Conservation (phyloP, 768 basidiomycete genomes). For the Leccinum longicurvipes region DNA sequence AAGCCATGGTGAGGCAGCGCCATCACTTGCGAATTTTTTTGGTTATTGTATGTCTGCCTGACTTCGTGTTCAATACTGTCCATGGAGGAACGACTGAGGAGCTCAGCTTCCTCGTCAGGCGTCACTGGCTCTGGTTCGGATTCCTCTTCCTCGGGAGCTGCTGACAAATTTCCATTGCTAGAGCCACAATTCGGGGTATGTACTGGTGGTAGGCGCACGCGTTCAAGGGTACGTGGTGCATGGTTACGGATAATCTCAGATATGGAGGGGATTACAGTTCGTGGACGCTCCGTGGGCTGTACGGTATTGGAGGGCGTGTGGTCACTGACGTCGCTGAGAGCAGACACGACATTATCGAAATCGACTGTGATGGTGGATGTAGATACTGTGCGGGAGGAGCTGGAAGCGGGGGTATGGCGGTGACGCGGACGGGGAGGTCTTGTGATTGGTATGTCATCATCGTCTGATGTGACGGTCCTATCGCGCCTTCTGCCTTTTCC, state of each 20-base stretch:
- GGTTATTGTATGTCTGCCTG: constrained; percentile 61
- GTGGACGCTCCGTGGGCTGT: constrained; percentile 32
- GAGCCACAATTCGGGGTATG: constrained; percentile 48
- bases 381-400: constrained; percentile 26
- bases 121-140: constrained; percentile 46
- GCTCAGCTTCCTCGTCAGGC: constrained; percentile 57
- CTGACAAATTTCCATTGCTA: constrained; percentile 42
- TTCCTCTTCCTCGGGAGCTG: constrained; percentile 52
- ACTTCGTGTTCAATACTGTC: constrained; percentile 88
- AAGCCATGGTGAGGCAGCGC: constrained; percentile 43
- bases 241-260: constrained; percentile 84
- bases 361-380: constrained; percentile 32
- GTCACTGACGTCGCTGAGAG: constrained; percentile 7
- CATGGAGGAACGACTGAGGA: constrained; percentile 77
- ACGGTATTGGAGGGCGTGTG: constrained; percentile 9
- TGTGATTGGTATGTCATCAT: constrained; percentile 39
- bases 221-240: constrained; percentile 54
- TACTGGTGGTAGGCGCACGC: constrained; percentile 43
- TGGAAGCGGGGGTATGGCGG: constrained; percentile 17
- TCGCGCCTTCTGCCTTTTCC: constrained; percentile 31
- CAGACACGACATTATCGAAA: constrained; percentile 16
- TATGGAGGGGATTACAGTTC: constrained; percentile 71
- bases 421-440: constrained; percentile 20
- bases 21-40: constrained; percentile 34
- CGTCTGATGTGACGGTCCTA: constrained; percentile 43